Conservation (phyloP, 768 basidiomycete genomes). For the Boletus edulis region DNA sequence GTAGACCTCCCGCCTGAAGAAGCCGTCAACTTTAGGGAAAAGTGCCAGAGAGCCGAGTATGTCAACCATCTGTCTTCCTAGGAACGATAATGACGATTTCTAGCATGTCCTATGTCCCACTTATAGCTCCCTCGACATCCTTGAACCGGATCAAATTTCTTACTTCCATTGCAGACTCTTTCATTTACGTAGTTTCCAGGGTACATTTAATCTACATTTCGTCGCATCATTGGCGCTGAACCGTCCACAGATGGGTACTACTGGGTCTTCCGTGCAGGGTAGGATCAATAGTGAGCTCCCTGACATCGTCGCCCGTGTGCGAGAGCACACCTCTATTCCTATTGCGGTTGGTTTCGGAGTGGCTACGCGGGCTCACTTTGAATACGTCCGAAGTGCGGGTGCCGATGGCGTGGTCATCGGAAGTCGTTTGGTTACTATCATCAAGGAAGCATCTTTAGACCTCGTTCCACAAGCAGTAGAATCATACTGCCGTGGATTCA, state of each 20-base stretch:
- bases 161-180: constrained; percentile 89
- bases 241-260: constrained; percentile 85
- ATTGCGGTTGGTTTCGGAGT: constrained; percentile 98
- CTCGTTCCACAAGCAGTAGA: constrained; percentile 56
- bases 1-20: constrained; percentile 98
- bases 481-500: constrained; percentile 73
- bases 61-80: constrained; percentile 27
- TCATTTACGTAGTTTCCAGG: constrained; percentile 99
- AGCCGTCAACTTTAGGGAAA: constrained; percentile 84
- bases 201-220: constrained; percentile 36
- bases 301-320: constrained; percentile 79
- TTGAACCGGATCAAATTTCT: constrained; percentile 87
- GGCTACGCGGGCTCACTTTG: constrained; percentile 85
- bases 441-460: constrained; percentile 59
- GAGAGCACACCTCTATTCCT: constrained; percentile 73
- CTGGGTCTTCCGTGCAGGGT: constrained; percentile 80
- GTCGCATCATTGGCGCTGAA: constrained; percentile 1
- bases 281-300: constrained; percentile 76
- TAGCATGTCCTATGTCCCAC: constrained; percentile 91
- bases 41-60: constrained; percentile 79
- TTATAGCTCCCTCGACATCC: constrained; percentile 93
- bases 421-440: constrained; percentile 76
- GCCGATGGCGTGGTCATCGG: constrained; percentile 96
- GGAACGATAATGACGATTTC: constrained; percentile 1
- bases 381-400: constrained; percentile 79